These are phyloP conservation scores for Podaxis sp. DNA, from an alignment of 768 basidiomycete genomes.

Conservation along the genomic window DNA sequence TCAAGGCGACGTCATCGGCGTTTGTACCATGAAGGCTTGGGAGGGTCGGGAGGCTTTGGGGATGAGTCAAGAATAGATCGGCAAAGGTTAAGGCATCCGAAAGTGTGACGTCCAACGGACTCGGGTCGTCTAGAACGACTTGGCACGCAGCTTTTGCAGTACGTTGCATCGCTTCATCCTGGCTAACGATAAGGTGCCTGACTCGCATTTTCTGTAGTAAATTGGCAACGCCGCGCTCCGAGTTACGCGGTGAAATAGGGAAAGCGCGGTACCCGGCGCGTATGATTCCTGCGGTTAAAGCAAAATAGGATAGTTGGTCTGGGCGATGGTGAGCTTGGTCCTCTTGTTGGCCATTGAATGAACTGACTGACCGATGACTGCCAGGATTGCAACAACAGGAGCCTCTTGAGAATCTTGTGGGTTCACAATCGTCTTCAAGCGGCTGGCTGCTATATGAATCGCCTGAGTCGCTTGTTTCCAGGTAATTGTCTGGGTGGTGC, in stretches of 20 bases:
- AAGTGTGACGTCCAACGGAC: background rate
- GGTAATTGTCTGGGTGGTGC: conserved; percentile 15
- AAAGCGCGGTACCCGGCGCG: conserved; percentile 38
- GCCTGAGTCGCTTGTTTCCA: conserved; percentile 21
- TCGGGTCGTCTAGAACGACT: background rate
- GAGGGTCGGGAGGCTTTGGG: background rate
- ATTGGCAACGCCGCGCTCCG: conserved; percentile 44
- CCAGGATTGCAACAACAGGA: conserved; percentile 31
- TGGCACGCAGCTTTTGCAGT: conserved; percentile 19
- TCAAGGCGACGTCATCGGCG: conserved; percentile 9
- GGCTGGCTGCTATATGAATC: conserved; percentile 19
- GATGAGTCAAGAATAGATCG: conserved; percentile 2
- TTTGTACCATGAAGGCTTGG: background rate
- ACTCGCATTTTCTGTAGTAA: conserved; percentile 31
- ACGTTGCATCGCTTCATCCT: conserved; percentile 21
- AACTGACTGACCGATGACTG: conserved; percentile 23
- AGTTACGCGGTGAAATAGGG: conserved; percentile 45
- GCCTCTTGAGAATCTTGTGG: background rate
- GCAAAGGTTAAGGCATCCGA: conserved; percentile 10
- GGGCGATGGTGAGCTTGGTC: background rate
- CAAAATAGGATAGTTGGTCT: conserved; percentile 37
- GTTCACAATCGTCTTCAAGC: conserved; percentile 7
- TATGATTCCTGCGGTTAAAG: conserved; percentile 34
- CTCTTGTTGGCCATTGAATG: background rate
- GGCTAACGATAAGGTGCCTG: conserved; percentile 26